These are phyloP conservation scores for Ajuga chamaepitys DNA, from an alignment of 257 asterid genomes.

Conservation along the genomic window DNA sequence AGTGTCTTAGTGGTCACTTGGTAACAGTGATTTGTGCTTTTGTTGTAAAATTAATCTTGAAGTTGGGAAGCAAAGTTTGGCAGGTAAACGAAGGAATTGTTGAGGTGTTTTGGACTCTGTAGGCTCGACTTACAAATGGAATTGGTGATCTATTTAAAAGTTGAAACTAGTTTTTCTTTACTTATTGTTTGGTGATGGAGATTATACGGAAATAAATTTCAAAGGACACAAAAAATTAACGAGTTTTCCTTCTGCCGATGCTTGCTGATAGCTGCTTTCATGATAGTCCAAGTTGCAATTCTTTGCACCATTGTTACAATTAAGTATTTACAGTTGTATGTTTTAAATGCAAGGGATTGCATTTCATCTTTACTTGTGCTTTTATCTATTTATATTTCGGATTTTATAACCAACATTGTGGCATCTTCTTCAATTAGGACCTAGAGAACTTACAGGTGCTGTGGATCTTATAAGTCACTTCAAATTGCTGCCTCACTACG, in stretches of 20 bases:
- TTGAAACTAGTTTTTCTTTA: neutral
- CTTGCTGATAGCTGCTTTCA: constrained; percentile 1
- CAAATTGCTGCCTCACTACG: constrained; percentile 79
- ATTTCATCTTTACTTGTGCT: constrained; percentile 4
- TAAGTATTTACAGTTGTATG: neutral
- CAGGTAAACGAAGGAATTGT: neutral
- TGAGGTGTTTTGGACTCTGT: neutral
- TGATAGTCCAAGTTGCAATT: neutral
- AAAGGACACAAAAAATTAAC: neutral
- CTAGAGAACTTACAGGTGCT: constrained; percentile 95
- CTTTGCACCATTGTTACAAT: no score
- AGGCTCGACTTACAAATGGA: neutral
- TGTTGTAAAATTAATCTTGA: neutral
- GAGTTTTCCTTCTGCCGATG: neutral
- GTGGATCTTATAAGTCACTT: constrained; percentile 83
- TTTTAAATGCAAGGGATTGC: neutral
- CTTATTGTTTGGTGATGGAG: constrained; percentile 8
- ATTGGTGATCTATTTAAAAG: neutral
- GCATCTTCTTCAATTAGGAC: constrained; percentile 47
- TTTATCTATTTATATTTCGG: constrained; percentile 8
- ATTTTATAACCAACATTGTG: constrained; percentile 14
- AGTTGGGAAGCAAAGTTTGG: neutral
- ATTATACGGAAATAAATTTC: neutral
- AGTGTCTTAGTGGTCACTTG: constrained; percentile 4
- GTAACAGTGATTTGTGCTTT: neutral